Percentiles rank a stretch among this genome's conserved stretches.
These are phyloP conservation scores for Spergularia bocconei DNA, from an alignment of 148 eudicot species.

Conservation along the genomic window DNA sequence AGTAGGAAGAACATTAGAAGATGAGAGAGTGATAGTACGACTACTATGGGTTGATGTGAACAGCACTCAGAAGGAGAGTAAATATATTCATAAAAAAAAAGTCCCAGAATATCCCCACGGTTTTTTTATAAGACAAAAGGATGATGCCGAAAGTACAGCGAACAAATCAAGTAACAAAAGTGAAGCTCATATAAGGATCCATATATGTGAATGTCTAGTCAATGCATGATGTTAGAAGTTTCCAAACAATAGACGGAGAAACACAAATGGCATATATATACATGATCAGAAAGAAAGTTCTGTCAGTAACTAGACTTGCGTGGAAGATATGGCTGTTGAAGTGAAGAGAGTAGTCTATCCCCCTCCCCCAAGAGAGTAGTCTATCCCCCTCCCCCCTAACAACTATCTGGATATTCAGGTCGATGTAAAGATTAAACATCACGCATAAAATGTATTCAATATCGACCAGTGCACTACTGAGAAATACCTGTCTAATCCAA, in stretches of 20 bases:
- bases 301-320: too few species aligned
- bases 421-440: not conserved
- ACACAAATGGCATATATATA: too few species aligned
- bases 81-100: too few species aligned
- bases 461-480: not conserved
- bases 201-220: too few species aligned
- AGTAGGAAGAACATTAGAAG: not conserved
- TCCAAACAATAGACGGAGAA: too few species aligned
- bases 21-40: not conserved
- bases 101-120: not conserved
- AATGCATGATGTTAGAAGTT: too few species aligned
- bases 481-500: conserved; percentile 75
- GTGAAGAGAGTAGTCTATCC: too few species aligned
- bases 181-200: not conserved
- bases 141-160: not conserved
- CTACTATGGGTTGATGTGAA: too few species aligned
- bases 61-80: not conserved
- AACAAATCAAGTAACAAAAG: not conserved
- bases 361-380: too few species aligned
- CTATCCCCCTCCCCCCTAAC: not conserved
- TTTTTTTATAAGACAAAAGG: not conserved
- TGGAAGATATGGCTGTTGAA: too few species aligned
- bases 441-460: not conserved
- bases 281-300: too few species aligned
- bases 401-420: not conserved